Evolutionary conservation across 1,139 yeast species (phyloP), one percentile per base, ranked within the genome.

Genomic region (Blastobotrys persicus): DNA sequence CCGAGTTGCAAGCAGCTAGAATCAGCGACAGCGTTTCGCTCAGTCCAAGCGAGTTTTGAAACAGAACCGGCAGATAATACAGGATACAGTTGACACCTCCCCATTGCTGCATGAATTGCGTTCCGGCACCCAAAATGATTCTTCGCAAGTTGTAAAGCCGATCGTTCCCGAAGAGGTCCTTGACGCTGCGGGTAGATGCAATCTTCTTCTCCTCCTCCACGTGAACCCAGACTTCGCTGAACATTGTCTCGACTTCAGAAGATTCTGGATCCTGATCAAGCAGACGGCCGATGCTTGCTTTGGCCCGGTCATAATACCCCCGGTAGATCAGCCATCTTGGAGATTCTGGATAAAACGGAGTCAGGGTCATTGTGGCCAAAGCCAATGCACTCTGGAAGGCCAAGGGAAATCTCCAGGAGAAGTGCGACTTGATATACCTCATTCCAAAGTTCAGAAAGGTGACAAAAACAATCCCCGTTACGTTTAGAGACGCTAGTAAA

Each of bases 381-480:
- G 49, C 38, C 34, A 47, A 46, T 5, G 46, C 33, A 17, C 28
- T 13, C 23, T 46, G 55, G 12, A 53, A 18, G n/a, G 52, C 55
- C n/a, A 54, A 31, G 16, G 57, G 56, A 31, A 54, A 50, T 53
- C 59, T 74, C 76, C 63, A 43, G 11, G 48, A 44, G 11, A 37
- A 18, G 2, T 39, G 26, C 17, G 42, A 32, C 16, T 19, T 28
- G 12, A 40, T 26, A 13, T 11, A 38, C 16, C 40, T 33, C 44
- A 46, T 38, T 11, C 49, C 49, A 32, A 19, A 46, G 42, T 46
- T 46, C 38, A 46, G 28, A 44, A 41, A 46, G 11, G 16, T 18
- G 18, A 46, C 26, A 5, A 46, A 35, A 58, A 79, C 75, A 42
- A 87, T 82, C 58, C 91, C 89, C 49, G 82, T 70, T 43, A 86